Conservation (phyloP, 805 yeast genomes). For the Limtongia smithiae region DNA sequence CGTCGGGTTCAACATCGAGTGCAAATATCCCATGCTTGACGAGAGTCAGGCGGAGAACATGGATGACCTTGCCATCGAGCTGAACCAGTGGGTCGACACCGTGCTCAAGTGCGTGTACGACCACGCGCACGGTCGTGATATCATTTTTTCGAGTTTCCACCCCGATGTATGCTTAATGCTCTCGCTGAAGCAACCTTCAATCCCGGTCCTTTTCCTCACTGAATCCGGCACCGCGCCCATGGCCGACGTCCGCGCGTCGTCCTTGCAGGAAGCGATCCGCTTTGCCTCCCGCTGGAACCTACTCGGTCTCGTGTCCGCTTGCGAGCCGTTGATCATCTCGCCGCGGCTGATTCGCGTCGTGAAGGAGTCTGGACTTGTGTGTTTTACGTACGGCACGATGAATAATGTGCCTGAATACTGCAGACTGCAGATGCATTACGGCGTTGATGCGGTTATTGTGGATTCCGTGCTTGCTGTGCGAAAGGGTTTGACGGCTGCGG, state of each 20-base stretch:
- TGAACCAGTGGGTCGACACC: constrained; percentile 86
- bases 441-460: constrained; percentile 98
- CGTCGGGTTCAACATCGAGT: constrained; percentile 92
- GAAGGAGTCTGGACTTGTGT: constrained; percentile 83
- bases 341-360: constrained; percentile 88
- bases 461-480: constrained; percentile 65
- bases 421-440: constrained; percentile 81
- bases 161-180: constrained; percentile 87
- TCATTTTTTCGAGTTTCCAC: constrained; percentile 88
- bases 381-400: constrained; percentile 83
- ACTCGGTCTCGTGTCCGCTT: constrained; percentile 87
- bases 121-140: constrained; percentile 72
- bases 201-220: constrained; percentile 85
- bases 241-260: constrained; percentile 86
- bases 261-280: constrained; percentile 84
- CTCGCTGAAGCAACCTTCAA: constrained; percentile 86
- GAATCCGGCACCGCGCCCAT: constrained; percentile 80
- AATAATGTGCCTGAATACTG: constrained; percentile 85
- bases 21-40: constrained; percentile 89
- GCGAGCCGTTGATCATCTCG: constrained; percentile 78
- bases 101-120: constrained; percentile 77
- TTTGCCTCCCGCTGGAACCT: constrained; percentile 89
- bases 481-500: constrained; percentile 21
- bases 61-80: constrained; percentile 77
- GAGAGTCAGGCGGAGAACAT: constrained; percentile 86